phyloP scores from a whole-genome alignment of 2,329 filamentous ascomycete genomes.

The Aspergillaceae sp. region DNA sequence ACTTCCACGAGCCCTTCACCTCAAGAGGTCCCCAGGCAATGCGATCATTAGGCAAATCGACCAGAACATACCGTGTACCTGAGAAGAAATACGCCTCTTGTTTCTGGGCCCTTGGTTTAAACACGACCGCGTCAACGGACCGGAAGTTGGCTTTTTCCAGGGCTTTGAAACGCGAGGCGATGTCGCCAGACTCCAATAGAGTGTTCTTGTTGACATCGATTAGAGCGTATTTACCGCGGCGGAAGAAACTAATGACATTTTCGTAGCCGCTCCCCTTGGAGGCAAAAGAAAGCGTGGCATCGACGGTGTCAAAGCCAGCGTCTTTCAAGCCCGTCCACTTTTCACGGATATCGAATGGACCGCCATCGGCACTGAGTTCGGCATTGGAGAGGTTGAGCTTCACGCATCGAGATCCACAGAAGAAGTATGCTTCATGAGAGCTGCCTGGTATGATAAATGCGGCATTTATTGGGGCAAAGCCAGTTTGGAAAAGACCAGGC shows the following conservation, averaged over 20 bases:
- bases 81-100: not conserved
- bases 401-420: not conserved
- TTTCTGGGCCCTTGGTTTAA: not conserved
- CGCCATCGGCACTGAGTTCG: not conserved
- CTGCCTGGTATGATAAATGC: not conserved
- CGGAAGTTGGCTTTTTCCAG: not conserved
- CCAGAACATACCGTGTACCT: not conserved
- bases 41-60: not conserved
- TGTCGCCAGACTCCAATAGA: not conserved
- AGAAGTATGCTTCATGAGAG: not conserved
- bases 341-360: not conserved
- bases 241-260: not conserved
- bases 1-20: not conserved
- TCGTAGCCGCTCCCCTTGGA: not conserved
- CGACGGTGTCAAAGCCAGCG: not conserved
- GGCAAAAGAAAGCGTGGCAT: not conserved
- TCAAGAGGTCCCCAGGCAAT: not conserved
- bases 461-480: not conserved
- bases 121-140: not conserved
- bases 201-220: not conserved
- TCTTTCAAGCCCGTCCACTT: not conserved
- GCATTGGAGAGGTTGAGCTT: not conserved
- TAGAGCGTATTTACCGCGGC: not conserved
- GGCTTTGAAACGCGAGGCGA: not conserved
- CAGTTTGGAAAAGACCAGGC: not conserved